These are phyloP conservation scores for Thamnidium elegans DNA, from an alignment of 192 early-diverging fungal genomes.

Conservation along the genomic window DNA sequence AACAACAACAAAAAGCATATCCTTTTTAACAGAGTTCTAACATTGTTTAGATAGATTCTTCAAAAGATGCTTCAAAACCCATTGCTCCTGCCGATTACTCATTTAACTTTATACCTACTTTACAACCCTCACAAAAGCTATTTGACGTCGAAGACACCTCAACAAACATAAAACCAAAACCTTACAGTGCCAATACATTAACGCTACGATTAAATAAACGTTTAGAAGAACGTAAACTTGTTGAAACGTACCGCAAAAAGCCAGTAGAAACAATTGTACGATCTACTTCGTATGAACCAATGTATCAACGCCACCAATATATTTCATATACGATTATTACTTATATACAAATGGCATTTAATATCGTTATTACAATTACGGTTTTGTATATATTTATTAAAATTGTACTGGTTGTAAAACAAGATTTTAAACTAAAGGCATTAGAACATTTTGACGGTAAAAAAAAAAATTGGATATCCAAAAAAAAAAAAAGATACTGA, in stretches of 20 bases:
- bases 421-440: conserved; percentile 68
- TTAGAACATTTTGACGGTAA: conserved; percentile 55
- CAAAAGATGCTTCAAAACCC: neutral
- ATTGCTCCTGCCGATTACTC: neutral
- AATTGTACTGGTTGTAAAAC: conserved; percentile 66
- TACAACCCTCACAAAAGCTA: neutral
- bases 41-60: too few species aligned
- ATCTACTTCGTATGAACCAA: neutral
- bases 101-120: neutral
- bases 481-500: neutral
- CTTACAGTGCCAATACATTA: neutral
- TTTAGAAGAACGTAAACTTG: neutral
- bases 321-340: conserved; percentile 7
- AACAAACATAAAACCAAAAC: too few species aligned
- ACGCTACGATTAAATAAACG: neutral
- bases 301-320: neutral
- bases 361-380: conserved; percentile 56
- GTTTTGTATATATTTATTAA: conserved; percentile 63
- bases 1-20: too few species aligned
- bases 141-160: neutral
- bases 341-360: conserved; percentile 74
- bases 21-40: too few species aligned
- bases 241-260: neutral
- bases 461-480: neutral
- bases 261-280: neutral